Evolutionary conservation across 306 rosid species (phyloP), one percentile per base, ranked within the genome.

Genomic region (Fagus sylvatica): DNA sequence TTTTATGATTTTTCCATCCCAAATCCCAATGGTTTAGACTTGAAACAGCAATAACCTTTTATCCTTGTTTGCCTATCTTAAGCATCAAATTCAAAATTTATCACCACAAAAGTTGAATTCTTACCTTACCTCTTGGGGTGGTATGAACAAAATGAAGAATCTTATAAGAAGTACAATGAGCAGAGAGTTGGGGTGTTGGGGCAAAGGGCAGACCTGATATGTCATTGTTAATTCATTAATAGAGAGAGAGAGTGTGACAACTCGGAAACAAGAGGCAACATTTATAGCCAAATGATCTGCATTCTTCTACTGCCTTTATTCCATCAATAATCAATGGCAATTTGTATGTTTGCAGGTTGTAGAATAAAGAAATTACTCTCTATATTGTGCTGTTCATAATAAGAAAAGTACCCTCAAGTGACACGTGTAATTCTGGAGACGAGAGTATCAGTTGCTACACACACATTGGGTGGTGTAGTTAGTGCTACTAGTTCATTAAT

Each of bases 241-340:
- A 22, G 28, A 10, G 9, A 40, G 55, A 32, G 7, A 37, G 78
- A 66, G 77, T 28, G 69, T 76, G 87, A 84, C 84, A 67, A 60
- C 51, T 72, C 82, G 12, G 11, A 75, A 7, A 16, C 51, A 53
- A 69, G 39, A 37, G 74, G 75, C 3, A 57, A 53, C 16, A 48
- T 48, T 59, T 57, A 62, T 40, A 33, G 73, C 66, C 60, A 33
- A 16, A 19, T 33, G 66, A 30, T 74, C 67, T 69, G 42, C 34
- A 13, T 34, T 56, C 56, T 34, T 76, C 72, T 42, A 74, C 79
- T 54, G 55, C 66, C 76, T 78, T 78, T 81, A 75, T 81, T 81
- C 84, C 74, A 74, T 40, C 51, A 39, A 57, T 71, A 48, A 64
- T 71, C 73, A 9, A 79, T 71, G 36, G 67, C 30, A 46, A 34